phyloP scores from a whole-genome alignment of 805 yeast species.

The Kodamaea leandrae region DNA sequence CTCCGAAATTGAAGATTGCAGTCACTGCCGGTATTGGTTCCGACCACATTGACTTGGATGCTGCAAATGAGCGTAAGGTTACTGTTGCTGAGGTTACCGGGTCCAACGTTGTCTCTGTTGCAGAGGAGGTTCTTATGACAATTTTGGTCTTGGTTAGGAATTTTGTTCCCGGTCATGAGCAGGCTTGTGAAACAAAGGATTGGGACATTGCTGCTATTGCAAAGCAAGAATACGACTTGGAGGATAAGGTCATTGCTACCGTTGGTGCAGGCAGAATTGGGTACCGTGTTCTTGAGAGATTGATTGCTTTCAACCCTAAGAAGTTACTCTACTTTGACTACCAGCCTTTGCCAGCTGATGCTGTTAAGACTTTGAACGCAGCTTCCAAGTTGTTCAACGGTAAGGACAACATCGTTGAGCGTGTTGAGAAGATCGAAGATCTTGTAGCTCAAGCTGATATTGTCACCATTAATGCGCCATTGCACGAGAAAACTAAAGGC shows the following conservation, averaged over 20 bases:
- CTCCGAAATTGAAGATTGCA: constrained; percentile 66
- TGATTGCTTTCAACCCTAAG: constrained; percentile 70
- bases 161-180: constrained; percentile 76
- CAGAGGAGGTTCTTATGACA: constrained; percentile 77
- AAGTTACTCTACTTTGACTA: constrained; percentile 74
- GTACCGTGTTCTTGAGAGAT: constrained; percentile 67
- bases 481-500: constrained; percentile 68
- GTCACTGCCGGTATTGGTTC: constrained; percentile 86
- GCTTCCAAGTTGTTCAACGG: constrained; percentile 43
- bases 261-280: constrained; percentile 85
- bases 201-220: constrained; percentile 79
- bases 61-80: constrained; percentile 60
- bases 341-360: constrained; percentile 60
- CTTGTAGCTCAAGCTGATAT: constrained; percentile 66
- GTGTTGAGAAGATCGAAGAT: constrained; percentile 60
- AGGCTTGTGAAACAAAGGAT: constrained; percentile 48
- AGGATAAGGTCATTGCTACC: constrained; percentile 73
- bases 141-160: constrained; percentile 69
- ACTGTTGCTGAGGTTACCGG: constrained; percentile 81
- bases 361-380: constrained; percentile 37
- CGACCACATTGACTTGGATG: constrained; percentile 72
- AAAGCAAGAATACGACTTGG: constrained; percentile 70
- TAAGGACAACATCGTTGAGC: constrained; percentile 54
- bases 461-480: constrained; percentile 75
- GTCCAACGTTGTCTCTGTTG: constrained; percentile 75